Evolutionary conservation across 2,329 filamentous ascomycete genomes (phyloP).

Genomic region (Neofusicoccum parvum): DNA sequence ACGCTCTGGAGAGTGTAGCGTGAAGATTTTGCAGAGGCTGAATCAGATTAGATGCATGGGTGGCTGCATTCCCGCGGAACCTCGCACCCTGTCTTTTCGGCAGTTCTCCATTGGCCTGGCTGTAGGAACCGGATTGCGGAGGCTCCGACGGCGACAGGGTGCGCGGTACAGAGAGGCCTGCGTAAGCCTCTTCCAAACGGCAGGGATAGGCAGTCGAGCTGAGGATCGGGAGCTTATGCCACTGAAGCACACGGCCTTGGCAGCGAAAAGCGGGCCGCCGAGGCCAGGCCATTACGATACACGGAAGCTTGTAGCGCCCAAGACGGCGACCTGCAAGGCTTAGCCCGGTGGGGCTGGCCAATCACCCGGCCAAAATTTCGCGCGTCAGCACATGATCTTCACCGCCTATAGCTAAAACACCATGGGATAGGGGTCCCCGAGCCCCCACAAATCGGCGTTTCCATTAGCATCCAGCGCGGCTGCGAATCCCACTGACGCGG

Average conservation of each 20-base stretch:
- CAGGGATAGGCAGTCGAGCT: not conserved
- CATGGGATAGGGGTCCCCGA: not conserved
- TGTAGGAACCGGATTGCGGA: not conserved
- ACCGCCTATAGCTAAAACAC: not conserved
- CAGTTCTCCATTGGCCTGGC: not conserved
- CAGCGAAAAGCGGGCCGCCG: not conserved
- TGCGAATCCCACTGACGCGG: not conserved
- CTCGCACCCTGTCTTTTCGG: not conserved
- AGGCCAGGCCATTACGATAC: not conserved
- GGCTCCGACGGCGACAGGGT: not conserved
- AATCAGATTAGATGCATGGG: slow-evolving; percentile 1
- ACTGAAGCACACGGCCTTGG: too few relatives aligned
- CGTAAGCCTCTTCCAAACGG: not conserved
- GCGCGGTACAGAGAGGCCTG: not conserved
- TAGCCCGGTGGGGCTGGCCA: not conserved
- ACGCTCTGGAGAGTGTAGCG: not conserved
- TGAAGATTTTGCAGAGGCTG: not conserved
- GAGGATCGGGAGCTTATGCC: too few relatives aligned
- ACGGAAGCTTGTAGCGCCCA: not conserved
- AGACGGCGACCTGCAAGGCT: not conserved
- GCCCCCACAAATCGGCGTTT: not conserved
- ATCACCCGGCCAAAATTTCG: not conserved
- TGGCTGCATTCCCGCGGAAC: too few relatives aligned
- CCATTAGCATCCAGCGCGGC: not conserved
- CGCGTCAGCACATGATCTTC: not conserved